phyloP scores from a whole-genome alignment of 768 basidiomycete genomes.

The Polyporus arcularius region DNA sequence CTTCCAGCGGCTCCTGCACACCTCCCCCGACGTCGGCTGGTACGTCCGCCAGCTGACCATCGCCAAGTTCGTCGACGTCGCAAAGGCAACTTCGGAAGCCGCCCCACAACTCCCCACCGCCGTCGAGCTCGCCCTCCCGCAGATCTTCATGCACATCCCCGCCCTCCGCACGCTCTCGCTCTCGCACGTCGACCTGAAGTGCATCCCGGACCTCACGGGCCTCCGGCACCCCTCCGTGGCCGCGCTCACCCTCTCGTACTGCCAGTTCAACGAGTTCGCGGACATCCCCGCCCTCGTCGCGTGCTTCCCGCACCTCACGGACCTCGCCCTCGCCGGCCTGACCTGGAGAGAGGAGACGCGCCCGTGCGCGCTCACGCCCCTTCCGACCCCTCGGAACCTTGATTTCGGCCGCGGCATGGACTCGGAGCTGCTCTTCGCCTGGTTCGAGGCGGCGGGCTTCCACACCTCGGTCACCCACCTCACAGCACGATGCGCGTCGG shows the following conservation, averaged over 20 bases:
- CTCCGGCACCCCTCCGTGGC: constrained; percentile 17
- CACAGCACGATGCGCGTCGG: constrained; percentile 18
- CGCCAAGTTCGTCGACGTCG: constrained; percentile 9
- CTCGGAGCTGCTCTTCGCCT: constrained; percentile 19
- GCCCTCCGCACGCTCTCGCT: constrained; percentile 17
- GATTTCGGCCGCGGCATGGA: constrained; percentile 24
- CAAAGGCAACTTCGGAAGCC: neutral
- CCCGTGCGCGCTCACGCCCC: neutral
- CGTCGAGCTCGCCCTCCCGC: constrained; percentile 6
- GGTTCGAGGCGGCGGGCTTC: constrained; percentile 22
- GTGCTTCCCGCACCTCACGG: constrained; percentile 24
- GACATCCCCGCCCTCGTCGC: constrained; percentile 25
- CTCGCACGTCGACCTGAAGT: constrained; percentile 11
- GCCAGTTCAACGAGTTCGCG: constrained; percentile 27
- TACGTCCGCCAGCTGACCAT: constrained; percentile 25
- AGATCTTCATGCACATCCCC: constrained; percentile 15
- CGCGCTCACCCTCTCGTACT: constrained; percentile 25
- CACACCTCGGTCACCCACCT: constrained; percentile 18
- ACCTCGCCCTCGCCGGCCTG: constrained; percentile 22
- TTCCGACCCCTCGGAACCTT: constrained; percentile 15
- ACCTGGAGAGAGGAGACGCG: constrained; percentile 19
- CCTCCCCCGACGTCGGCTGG: constrained; percentile 20
- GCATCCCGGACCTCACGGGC: neutral
- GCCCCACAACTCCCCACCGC: neutral
- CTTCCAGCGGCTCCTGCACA: constrained; percentile 22